These are phyloP conservation scores for Gracilaria caudata DNA, from an alignment of 23 red algal genomes.

Conservation along the genomic window DNA sequence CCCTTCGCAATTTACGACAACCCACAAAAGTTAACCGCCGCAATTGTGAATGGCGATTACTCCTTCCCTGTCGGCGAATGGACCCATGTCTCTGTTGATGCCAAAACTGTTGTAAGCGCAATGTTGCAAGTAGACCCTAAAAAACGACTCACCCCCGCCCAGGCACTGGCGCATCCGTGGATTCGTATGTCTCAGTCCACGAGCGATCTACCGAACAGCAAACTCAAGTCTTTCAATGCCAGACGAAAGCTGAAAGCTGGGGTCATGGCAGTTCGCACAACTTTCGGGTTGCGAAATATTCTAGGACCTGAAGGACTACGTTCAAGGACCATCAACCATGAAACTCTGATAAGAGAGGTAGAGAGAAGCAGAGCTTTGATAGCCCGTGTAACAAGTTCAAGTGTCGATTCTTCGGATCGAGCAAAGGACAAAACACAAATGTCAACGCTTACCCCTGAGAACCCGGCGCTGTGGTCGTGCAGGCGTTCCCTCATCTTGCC, in stretches of 20 bases:
- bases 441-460: not conserved
- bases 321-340: not conserved
- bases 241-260: slow-evolving; percentile 54
- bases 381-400: slow-evolving; percentile 9
- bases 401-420: not conserved
- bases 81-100: slow-evolving; percentile 80
- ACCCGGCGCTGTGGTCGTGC: not conserved
- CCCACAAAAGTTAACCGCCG: slow-evolving; percentile 52
- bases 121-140: slow-evolving; percentile 88
- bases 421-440: not conserved
- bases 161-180: slow-evolving; percentile 88
- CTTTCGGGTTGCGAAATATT: slow-evolving; percentile 34
- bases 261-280: slow-evolving; percentile 63
- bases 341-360: slow-evolving; percentile 42
- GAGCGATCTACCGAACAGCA: slow-evolving; percentile 41
- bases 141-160: slow-evolving; percentile 73
- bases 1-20: slow-evolving; percentile 77
- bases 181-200: slow-evolving; percentile 53
- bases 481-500: slow-evolving; percentile 54
- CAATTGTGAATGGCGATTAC: slow-evolving; percentile 81
- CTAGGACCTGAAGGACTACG: slow-evolving; percentile 5
- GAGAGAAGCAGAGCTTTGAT: slow-evolving; percentile 48
- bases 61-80: slow-evolving; percentile 85
- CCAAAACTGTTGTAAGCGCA: slow-evolving; percentile 58
- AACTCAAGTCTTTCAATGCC: slow-evolving; percentile 66